Conservation (phyloP, 2,329 filamentous ascomycete genomes). For the Dactylellina sp. region DNA sequence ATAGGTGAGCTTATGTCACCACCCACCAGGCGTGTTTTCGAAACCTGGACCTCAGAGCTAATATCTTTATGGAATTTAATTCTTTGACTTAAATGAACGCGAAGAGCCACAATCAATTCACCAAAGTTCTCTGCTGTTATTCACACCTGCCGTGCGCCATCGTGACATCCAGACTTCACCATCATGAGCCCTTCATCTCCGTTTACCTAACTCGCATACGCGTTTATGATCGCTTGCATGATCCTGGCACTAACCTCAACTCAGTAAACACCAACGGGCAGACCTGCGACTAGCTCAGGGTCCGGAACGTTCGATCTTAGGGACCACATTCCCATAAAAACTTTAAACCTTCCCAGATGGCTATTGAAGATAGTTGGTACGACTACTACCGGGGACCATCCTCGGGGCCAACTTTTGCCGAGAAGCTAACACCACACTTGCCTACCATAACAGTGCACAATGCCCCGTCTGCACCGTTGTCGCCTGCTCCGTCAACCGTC, state of each 20-base stretch:
- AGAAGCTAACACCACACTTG: conserved; percentile 18
- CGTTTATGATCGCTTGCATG: conserved; percentile 15
- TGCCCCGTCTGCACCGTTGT: conserved; percentile 33
- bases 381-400: conserved; percentile 52
- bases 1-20: neutral
- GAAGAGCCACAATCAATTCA: conserved; percentile 27
- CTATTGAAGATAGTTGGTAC: conserved; percentile 52
- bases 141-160: conserved; percentile 15
- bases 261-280: conserved; percentile 8
- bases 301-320: conserved; percentile 32
- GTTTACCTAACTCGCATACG: conserved; percentile 4
- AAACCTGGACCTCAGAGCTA: neutral
- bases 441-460: conserved; percentile 23
- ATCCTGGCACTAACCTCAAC: conserved; percentile 7
- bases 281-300: conserved; percentile 3
- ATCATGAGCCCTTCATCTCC: conserved; percentile 4
- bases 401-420: conserved; percentile 27
- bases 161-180: neutral
- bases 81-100: conserved; percentile 43
- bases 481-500: conserved; percentile 39
- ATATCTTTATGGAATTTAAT: neutral
- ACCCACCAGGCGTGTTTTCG: neutral
- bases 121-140: conserved; percentile 12
- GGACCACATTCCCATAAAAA: conserved; percentile 12
- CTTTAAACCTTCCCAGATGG: conserved; percentile 33